Conservation (phyloP, 1,284 basidiomycete species). For the Apiotrichum domesticum region DNA sequence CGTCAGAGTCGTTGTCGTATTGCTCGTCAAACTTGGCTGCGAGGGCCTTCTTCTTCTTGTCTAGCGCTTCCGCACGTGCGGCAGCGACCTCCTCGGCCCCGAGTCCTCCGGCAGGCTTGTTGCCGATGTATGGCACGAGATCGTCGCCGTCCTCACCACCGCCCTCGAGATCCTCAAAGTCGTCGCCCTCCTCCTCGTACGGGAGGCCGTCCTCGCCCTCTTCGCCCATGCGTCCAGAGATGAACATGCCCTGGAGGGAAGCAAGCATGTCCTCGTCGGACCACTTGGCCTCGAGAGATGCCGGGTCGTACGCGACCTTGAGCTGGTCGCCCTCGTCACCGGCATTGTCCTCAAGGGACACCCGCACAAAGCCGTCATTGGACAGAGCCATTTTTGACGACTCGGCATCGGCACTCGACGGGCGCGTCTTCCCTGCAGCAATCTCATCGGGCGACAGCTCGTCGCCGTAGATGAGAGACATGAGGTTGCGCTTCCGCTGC, state of each 20-base stretch:
- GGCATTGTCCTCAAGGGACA: constrained; percentile 48
- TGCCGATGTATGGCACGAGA: constrained; percentile 44
- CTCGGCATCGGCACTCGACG: constrained; percentile 40
- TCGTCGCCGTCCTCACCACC: constrained; percentile 48
- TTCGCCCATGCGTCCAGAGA: constrained; percentile 61
- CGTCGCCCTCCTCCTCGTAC: constrained; percentile 50
- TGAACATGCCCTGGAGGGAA: constrained; percentile 81
- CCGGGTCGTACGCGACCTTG: constrained; percentile 55
- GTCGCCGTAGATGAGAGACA: constrained; percentile 75
- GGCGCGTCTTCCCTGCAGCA: constrained; percentile 49
- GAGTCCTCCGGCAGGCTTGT: constrained; percentile 28
- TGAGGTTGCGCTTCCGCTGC: constrained; percentile 63
- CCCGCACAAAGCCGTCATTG: constrained; percentile 65
- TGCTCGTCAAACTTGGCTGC: constrained; percentile 96
- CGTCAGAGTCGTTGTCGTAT: constrained; percentile 70
- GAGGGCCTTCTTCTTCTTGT: constrained; percentile 81
- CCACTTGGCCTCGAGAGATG: constrained; percentile 63
- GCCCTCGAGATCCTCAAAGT: constrained; percentile 53
- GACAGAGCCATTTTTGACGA: constrained; percentile 32
- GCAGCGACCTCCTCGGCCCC: constrained; percentile 40
- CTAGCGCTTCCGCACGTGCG: constrained; percentile 57
- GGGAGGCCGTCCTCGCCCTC: constrained; percentile 45
- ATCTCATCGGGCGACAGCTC: constrained; percentile 67
- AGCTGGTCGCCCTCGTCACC: constrained; percentile 62
- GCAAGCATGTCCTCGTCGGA: constrained; percentile 76